phyloP scores from a whole-genome alignment of 371 early-diverging fungal species.

The Mucor irregularis region DNA sequence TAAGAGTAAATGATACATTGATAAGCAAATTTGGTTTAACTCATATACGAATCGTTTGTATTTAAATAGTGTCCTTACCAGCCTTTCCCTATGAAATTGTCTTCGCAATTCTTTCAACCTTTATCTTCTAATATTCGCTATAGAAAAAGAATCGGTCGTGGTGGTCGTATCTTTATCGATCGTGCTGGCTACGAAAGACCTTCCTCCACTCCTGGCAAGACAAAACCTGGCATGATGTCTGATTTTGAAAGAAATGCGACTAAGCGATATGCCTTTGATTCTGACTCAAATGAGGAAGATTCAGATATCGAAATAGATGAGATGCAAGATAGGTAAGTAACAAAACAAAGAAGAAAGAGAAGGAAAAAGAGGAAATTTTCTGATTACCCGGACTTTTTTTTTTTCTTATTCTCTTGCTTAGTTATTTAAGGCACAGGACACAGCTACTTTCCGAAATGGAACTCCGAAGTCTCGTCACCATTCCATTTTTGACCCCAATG shows the following conservation, averaged over 20 bases:
- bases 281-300: constrained; percentile 57
- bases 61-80: constrained; percentile 55
- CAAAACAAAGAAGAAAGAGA: constrained; percentile 14
- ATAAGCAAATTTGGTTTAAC: neutral
- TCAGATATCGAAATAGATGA: constrained; percentile 52
- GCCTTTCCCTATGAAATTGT: constrained; percentile 40
- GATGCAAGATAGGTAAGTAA: constrained; percentile 27
- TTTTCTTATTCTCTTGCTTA: too few relatives aligned
- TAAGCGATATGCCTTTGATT: constrained; percentile 46
- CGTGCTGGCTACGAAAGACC: constrained; percentile 30
- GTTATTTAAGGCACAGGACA: constrained; percentile 49
- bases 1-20: constrained; percentile 23
- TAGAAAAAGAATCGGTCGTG: constrained; percentile 62
- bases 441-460: constrained; percentile 51
- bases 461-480: constrained; percentile 46
- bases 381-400: constrained; percentile 2
- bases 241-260: constrained; percentile 1
- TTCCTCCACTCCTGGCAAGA: constrained; percentile 20
- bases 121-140: constrained; percentile 31
- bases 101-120: constrained; percentile 36
- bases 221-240: constrained; percentile 20
- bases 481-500: constrained; percentile 39
- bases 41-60: neutral
- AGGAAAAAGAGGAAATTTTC: constrained; percentile 14
- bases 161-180: constrained; percentile 62